Conservation (phyloP, 2,329 filamentous ascomycete genomes). For the Trichocomaceae sp. region DNA sequence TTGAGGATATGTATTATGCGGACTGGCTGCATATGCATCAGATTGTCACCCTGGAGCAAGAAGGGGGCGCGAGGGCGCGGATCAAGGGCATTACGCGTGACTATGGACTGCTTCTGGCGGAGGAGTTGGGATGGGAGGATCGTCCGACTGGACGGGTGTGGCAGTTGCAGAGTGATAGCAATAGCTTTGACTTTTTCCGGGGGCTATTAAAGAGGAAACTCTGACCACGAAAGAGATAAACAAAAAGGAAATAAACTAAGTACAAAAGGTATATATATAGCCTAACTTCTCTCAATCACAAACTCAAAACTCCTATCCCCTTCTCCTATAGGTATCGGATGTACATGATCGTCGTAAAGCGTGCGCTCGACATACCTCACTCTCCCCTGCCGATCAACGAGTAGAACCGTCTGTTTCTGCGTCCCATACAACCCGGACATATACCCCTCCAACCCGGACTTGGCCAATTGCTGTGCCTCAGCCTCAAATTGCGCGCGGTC, state of each 20-base stretch:
- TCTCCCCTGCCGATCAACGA: conserved; percentile 50
- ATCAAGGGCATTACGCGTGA: conserved; percentile 87
- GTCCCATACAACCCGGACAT: conserved; percentile 54
- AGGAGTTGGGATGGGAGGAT: conserved; percentile 71
- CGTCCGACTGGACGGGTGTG: conserved; percentile 69
- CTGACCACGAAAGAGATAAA: not conserved
- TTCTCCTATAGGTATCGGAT: conserved; percentile 39
- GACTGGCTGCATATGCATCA: conserved; percentile 81
- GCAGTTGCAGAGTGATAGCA: conserved; percentile 89
- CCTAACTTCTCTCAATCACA: conserved; percentile 18
- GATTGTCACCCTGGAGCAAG: conserved; percentile 68
- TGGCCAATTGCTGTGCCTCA: conserved; percentile 5
- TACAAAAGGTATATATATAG: not conserved
- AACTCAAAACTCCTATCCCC: conserved; percentile 42
- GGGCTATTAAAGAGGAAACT: conserved; percentile 77
- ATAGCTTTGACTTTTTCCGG: conserved; percentile 96
- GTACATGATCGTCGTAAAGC: conserved; percentile 49
- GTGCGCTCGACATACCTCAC: conserved; percentile 59
- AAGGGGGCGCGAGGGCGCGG: conserved; percentile 65
- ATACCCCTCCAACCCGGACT: conserved; percentile 26
- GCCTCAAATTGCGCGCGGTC: conserved; percentile 12
- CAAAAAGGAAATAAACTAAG: not conserved
- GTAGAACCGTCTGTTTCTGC: conserved; percentile 56
- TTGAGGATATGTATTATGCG: conserved; percentile 72
- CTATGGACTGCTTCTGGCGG: conserved; percentile 78